Conservation (phyloP, 371 early-diverging fungal species). For the Actinomortierella wolfii region DNA sequence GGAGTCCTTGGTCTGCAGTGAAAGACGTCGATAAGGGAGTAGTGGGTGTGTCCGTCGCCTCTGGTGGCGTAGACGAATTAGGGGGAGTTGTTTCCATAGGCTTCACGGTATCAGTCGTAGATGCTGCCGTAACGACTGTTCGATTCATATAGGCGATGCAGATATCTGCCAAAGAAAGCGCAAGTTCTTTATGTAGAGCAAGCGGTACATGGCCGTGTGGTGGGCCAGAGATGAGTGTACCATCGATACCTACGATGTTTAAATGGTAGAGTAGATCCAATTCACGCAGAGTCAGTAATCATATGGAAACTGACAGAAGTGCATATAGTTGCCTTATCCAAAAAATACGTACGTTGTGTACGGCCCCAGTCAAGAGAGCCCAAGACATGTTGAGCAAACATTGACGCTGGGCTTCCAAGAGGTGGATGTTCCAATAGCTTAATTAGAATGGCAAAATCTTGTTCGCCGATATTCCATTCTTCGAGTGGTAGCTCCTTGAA, state of each 20-base stretch:
- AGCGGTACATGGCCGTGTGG: conserved; percentile 2
- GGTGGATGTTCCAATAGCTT: conserved; percentile 43
- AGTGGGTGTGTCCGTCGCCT: not conserved
- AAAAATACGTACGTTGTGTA: conserved; percentile 6
- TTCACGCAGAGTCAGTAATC: no score
- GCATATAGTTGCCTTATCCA: no score
- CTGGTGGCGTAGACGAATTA: conserved; percentile 18
- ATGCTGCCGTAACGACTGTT: not conserved
- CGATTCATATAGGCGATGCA: conserved; percentile 17
- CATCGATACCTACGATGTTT: not conserved
- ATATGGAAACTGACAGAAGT: no score
- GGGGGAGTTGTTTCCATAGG: conserved; percentile 26
- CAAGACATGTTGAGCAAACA: conserved; percentile 53
- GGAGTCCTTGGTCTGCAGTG: conserved; percentile 36
- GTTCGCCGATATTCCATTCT: conserved; percentile 49
- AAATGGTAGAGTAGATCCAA: not conserved
- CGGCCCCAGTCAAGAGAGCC: conserved; percentile 53
- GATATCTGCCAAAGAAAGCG: conserved; percentile 23
- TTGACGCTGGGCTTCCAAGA: conserved; percentile 28
- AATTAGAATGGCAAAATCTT: conserved; percentile 50
- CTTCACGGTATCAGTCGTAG: no score
- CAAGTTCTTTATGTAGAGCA: conserved; percentile 17
- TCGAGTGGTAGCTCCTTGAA: conserved; percentile 55
- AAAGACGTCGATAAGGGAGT: conserved; percentile 7
- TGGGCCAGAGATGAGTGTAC: conserved; percentile 18